Conservation (phyloP, 305 asterid species). For the Fraxinus angustifolia region DNA sequence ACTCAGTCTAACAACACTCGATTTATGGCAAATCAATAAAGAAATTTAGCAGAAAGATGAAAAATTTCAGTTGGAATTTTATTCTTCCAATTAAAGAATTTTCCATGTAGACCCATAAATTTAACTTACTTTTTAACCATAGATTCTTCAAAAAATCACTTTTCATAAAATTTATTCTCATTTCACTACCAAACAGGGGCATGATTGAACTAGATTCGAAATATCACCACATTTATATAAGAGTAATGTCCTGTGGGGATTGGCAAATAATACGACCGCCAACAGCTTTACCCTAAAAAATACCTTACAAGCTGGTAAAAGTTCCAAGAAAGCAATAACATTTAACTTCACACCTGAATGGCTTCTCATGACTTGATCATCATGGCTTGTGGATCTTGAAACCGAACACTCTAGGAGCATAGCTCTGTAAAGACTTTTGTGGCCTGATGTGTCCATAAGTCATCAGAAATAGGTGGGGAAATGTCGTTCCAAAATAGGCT, state of each 20-base stretch:
- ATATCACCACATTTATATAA: neutral
- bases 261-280: neutral
- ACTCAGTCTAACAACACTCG: neutral
- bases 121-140: too few relatives aligned
- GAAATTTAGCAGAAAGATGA: neutral
- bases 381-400: conserved; percentile 56
- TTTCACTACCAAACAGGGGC: neutral
- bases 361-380: conserved; percentile 18
- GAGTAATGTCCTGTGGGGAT: neutral
- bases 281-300: neutral
- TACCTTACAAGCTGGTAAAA: neutral
- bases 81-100: neutral
- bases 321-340: neutral
- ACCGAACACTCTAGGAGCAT: conserved; percentile 55
- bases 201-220: neutral
- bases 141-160: too few relatives aligned
- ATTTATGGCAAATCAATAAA: neutral
- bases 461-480: conserved; percentile 55
- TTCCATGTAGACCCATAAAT: too few relatives aligned
- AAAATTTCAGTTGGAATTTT: too few relatives aligned
- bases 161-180: neutral
- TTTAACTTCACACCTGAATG: neutral
- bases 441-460: conserved; percentile 58
- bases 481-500: conserved; percentile 51
- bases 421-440: conserved; percentile 43